Evolutionary conservation across 2,329 filamentous ascomycete genomes (phyloP).

Genomic region (Cercospora canescens): DNA sequence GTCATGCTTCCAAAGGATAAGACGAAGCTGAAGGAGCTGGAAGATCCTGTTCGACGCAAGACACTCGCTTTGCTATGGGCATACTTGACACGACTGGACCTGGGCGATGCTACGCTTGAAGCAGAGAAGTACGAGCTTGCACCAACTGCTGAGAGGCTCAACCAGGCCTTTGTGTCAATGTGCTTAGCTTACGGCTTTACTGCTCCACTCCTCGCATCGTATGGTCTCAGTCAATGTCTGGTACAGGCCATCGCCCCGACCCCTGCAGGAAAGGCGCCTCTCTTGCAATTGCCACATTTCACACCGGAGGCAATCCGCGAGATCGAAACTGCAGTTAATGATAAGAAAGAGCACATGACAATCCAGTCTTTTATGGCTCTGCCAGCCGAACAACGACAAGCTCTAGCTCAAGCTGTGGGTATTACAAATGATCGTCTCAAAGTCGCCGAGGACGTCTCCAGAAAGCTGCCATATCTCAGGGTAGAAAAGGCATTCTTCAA

Average conservation of each 20-base stretch:
- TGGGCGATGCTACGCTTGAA: slow-evolving; percentile 75
- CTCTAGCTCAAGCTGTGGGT: slow-evolving; percentile 69
- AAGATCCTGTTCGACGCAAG: slow-evolving; percentile 79
- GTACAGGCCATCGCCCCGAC: slow-evolving; percentile 87
- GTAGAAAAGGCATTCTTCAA: slow-evolving; percentile 98
- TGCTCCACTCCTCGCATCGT: slow-evolving; percentile 76
- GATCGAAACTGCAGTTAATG: slow-evolving; percentile 60
- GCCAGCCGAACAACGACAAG: slow-evolving; percentile 70
- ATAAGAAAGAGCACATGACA: slow-evolving; percentile 64
- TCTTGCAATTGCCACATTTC: slow-evolving; percentile 89
- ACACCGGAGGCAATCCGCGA: slow-evolving; percentile 63
- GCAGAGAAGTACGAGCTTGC: slow-evolving; percentile 87
- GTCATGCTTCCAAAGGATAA: slow-evolving; percentile 73
- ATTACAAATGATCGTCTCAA: slow-evolving; percentile 76
- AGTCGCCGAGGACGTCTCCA: slow-evolving; percentile 72
- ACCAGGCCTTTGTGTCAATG: slow-evolving; percentile 83
- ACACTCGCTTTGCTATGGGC: slow-evolving; percentile 90
- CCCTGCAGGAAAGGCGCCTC: slow-evolving; percentile 59
- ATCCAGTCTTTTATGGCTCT: slow-evolving; percentile 89
- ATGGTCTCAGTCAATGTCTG: slow-evolving; percentile 78
- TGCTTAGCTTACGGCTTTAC: slow-evolving; percentile 85
- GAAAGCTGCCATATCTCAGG: slow-evolving; percentile 78
- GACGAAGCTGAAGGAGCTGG: slow-evolving; percentile 74
- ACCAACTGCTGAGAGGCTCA: slow-evolving; percentile 80
- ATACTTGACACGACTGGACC: slow-evolving; percentile 84